These are phyloP conservation scores for Ceratocystis eucalypticola DNA, from an alignment of 2,329 filamentous ascomycete genomes.

Conservation along the genomic window DNA sequence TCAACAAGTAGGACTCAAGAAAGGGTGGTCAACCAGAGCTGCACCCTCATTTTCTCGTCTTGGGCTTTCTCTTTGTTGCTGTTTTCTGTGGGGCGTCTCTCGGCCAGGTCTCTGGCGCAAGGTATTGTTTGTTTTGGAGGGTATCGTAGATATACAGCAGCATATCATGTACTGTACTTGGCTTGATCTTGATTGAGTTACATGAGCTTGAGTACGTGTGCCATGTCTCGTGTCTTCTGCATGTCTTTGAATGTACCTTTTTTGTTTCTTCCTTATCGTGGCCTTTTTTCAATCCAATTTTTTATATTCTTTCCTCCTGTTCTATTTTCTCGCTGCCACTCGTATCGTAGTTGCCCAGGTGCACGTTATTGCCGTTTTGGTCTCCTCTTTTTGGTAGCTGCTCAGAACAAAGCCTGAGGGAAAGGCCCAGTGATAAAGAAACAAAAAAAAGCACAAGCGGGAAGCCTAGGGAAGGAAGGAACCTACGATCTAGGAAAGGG, in stretches of 20 bases:
- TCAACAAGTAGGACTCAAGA: too few relatives aligned
- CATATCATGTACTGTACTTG: too few relatives aligned
- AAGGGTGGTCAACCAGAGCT: too few relatives aligned
- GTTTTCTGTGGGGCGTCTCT: too few relatives aligned
- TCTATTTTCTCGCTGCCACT: background rate
- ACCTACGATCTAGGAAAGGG: constrained; percentile 4
- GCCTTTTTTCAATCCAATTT: background rate
- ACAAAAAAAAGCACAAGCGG: background rate
- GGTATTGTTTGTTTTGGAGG: too few relatives aligned
- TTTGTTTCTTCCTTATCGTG: background rate
- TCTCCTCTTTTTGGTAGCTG: background rate
- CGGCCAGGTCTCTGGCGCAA: too few relatives aligned
- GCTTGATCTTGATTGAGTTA: too few relatives aligned
- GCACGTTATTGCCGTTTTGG: background rate
- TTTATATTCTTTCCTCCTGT: background rate
- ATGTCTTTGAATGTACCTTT: background rate
- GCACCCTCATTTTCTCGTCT: too few relatives aligned
- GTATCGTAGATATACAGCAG: too few relatives aligned
- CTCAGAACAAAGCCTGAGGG: background rate
- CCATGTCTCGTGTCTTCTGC: background rate
- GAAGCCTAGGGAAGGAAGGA: constrained; percentile 5
- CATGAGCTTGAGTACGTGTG: background rate
- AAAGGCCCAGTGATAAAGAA: background rate
- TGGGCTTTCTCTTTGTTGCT: too few relatives aligned
- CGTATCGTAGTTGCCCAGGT: constrained; percentile 1